Evolutionary conservation across 2,329 filamentous ascomycete genomes (phyloP).

Genomic region (Cercospora sp.): DNA sequence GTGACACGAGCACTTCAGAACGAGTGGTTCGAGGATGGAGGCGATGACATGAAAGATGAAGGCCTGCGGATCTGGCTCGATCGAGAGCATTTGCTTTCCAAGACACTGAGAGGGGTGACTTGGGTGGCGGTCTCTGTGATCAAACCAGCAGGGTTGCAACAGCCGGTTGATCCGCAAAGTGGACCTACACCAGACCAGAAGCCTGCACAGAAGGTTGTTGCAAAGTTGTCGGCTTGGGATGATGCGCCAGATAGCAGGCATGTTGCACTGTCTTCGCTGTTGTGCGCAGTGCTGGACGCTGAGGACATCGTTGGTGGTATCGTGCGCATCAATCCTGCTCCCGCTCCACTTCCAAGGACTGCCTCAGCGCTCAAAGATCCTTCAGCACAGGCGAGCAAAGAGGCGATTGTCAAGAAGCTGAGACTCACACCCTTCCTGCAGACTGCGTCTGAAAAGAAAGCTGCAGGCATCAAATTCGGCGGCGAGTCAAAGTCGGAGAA

Average conservation of each 20-base stretch:
- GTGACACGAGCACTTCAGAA: slow-evolving; percentile 68
- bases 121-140: slow-evolving; percentile 86
- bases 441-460: slow-evolving; percentile 53
- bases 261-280: slow-evolving; percentile 71
- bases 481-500: slow-evolving; percentile 81
- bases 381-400: slow-evolving; percentile 42
- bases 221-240: slow-evolving; percentile 74
- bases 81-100: slow-evolving; percentile 69
- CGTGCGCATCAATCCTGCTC: slow-evolving; percentile 81
- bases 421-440: slow-evolving; percentile 79
- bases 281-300: slow-evolving; percentile 73
- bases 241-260: slow-evolving; percentile 82
- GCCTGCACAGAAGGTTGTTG: slow-evolving; percentile 68
- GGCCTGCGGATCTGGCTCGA: slow-evolving; percentile 82
- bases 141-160: slow-evolving; percentile 73
- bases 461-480: slow-evolving; percentile 75
- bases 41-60: slow-evolving; percentile 52
- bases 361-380: slow-evolving; percentile 48
- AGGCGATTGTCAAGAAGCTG: slow-evolving; percentile 60
- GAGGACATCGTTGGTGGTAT: slow-evolving; percentile 79
- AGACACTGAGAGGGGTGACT: slow-evolving; percentile 71
- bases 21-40: slow-evolving; percentile 71
- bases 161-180: slow-evolving; percentile 69
- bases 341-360: slow-evolving; percentile 66
- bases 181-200: slow-evolving; percentile 61